These are phyloP conservation scores for Penicillium canescens DNA, from an alignment of 495 filamentous ascomycete species.

Conservation along the genomic window DNA sequence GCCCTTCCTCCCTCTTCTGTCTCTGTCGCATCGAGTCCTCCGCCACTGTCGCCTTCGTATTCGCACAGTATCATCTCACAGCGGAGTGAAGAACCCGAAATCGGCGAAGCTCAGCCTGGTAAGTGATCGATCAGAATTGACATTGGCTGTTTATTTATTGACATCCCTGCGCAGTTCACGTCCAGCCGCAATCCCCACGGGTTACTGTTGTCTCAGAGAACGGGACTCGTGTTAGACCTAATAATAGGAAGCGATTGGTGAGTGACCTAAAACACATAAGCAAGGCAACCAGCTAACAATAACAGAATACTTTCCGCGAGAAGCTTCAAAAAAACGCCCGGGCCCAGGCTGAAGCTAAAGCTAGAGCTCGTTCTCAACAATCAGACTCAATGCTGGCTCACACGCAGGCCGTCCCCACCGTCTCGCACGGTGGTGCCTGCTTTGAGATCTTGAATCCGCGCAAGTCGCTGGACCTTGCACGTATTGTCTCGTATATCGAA, in stretches of 20 bases:
- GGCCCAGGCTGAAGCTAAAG: conserved; percentile 18
- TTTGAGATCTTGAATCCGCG: conserved; percentile 50
- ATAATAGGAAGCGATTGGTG: conserved; percentile 34
- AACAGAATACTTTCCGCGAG: conserved; percentile 45
- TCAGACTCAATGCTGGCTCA: conserved; percentile 35
- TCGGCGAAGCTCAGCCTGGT: conserved; percentile 28
- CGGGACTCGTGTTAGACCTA: conserved; percentile 22
- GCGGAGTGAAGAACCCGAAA: conserved; percentile 34
- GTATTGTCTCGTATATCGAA: conserved; percentile 46
- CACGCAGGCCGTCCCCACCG: conserved; percentile 29
- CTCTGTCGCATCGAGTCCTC: conserved; percentile 40
- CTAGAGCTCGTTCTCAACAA: conserved; percentile 12
- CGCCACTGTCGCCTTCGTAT: conserved; percentile 44
- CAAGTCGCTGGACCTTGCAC: conserved; percentile 38
- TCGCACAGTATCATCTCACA: conserved; percentile 40
- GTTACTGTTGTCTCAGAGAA: conserved; percentile 26
- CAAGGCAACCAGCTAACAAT: conserved; percentile 9
- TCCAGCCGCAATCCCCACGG: conserved; percentile 20
- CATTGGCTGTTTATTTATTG: conserved; percentile 9
- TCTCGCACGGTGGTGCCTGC: conserved; percentile 42
- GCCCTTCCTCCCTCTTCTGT: conserved; percentile 19
- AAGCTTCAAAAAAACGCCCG: conserved; percentile 30
- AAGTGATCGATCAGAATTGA: conserved; percentile 8
- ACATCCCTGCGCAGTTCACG: conserved; percentile 17
- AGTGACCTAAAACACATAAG: conserved; percentile 23